phyloP scores from a whole-genome alignment of 2,329 filamentous ascomycete species.

The Domatiomyces globalis region DNA sequence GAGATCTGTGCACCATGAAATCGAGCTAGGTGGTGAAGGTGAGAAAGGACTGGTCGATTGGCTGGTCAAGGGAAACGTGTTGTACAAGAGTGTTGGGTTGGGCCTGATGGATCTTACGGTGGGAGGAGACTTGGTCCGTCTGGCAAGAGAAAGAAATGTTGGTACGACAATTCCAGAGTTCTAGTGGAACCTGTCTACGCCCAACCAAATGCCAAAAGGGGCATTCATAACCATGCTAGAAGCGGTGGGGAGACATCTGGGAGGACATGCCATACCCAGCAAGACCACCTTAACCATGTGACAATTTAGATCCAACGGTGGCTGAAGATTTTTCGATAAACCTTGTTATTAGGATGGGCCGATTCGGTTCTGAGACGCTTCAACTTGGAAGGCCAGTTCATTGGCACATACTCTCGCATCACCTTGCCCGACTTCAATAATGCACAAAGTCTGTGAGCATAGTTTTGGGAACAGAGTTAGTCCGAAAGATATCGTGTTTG shows the following conservation, averaged over 20 bases:
- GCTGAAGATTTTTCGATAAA: neutral
- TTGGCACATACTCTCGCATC: neutral
- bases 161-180: conserved; percentile 37
- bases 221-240: too few relatives aligned
- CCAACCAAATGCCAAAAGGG: too few relatives aligned
- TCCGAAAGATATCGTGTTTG: neutral
- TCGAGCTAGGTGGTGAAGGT: conserved; percentile 24
- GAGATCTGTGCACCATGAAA: conserved; percentile 31
- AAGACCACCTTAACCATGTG: neutral
- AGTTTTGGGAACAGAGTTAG: neutral
- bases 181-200: conserved; percentile 10
- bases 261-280: neutral
- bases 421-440: neutral
- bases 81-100: conserved; percentile 56
- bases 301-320: neutral
- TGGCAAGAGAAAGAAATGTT: conserved; percentile 42
- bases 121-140: conserved; percentile 41
- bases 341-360: neutral
- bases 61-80: conserved; percentile 49
- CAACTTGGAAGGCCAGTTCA: neutral
- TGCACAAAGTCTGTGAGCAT: neutral
- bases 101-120: conserved; percentile 56
- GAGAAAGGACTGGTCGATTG: conserved; percentile 40
- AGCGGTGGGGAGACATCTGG: too few relatives aligned
- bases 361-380: neutral